Evolutionary conservation across 345 rosid genomes (phyloP).

Genomic region (Erodium maritimum): DNA sequence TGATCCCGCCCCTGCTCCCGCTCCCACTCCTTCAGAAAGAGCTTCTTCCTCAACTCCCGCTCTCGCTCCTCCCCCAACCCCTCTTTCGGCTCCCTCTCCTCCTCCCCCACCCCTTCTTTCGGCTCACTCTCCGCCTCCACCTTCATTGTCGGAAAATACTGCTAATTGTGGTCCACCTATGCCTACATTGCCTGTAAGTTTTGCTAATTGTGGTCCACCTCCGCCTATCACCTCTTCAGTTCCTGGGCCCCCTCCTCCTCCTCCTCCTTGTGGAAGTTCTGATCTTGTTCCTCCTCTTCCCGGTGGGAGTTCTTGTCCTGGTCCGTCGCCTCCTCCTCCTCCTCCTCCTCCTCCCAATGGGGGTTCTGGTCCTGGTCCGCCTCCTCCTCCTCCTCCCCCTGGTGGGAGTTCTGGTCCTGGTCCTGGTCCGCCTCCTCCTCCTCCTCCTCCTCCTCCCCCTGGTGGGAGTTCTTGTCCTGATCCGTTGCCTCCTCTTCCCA

Average conservation of each 20-base stretch:
- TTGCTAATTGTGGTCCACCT: conserved; percentile 14
- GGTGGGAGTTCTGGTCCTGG: conserved; percentile 18
- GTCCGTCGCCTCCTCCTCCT: too few relatives aligned
- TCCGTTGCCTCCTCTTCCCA: conserved; percentile 16
- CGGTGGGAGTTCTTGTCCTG: conserved; percentile 1
- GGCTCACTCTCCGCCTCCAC: conserved; percentile 5
- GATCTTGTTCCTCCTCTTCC: conserved; percentile 21
- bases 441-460: conserved; percentile 3
- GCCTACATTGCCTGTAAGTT: conserved; percentile 13
- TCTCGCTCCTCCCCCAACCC: conserved; percentile 14
- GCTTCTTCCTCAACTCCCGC: conserved; percentile 9
- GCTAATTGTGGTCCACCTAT: conserved; percentile 20
- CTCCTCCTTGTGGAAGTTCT: conserved; percentile 30
- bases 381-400: conserved; percentile 42
- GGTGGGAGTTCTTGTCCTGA: neutral
- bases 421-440: conserved; percentile 22
- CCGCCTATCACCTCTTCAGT: conserved; percentile 6
- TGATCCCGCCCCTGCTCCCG: too few relatives aligned
- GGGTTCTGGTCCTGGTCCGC: conserved; percentile 1
- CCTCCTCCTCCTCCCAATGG: conserved; percentile 18
- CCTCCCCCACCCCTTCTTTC: conserved; percentile 2
- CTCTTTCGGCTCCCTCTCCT: conserved; percentile 7
- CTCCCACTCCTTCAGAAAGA: too few relatives aligned
- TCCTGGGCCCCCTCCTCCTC: conserved; percentile 35
- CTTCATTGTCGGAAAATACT: neutral